These are phyloP conservation scores for Torrubiella hemipterigena DNA, from an alignment of 2,329 filamentous ascomycete species.

Conservation along the genomic window DNA sequence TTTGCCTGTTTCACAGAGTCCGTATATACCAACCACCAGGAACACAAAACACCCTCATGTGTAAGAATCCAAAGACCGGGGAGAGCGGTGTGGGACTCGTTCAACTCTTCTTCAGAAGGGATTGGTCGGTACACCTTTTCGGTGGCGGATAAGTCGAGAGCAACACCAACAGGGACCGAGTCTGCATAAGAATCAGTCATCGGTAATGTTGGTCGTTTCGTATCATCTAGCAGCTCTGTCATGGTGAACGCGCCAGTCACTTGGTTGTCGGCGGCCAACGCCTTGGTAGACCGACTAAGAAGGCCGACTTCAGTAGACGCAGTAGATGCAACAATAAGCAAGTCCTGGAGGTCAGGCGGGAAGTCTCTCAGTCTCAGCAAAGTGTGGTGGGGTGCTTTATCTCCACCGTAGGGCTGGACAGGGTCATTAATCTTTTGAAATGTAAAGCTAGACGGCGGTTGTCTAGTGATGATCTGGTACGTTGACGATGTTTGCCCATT, in stretches of 20 bases:
- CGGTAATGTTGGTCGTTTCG: conserved; percentile 62
- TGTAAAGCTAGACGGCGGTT: conserved; percentile 45
- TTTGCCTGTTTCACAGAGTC: conserved; percentile 68
- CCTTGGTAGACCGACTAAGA: conserved; percentile 58
- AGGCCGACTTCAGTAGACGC: conserved; percentile 69
- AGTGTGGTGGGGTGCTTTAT: conserved; percentile 62
- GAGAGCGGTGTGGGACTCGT: conserved; percentile 67
- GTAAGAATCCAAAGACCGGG: conserved; percentile 80
- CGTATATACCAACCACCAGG: conserved; percentile 88
- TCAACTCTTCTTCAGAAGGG: conserved; percentile 61
- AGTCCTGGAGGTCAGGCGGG: conserved; percentile 66
- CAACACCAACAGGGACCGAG: conserved; percentile 71
- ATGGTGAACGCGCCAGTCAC: conserved; percentile 61
- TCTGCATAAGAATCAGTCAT: conserved; percentile 45
- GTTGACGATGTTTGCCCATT: conserved; percentile 49
- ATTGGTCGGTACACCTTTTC: conserved; percentile 72
- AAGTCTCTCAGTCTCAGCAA: conserved; percentile 69
- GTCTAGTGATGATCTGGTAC: conserved; percentile 70
- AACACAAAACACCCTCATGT: conserved; percentile 71
- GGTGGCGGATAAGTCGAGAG: conserved; percentile 71
- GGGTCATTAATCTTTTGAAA: conserved; percentile 68
- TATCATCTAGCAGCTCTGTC: conserved; percentile 62
- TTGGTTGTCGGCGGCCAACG: conserved; percentile 48
- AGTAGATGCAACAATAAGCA: conserved; percentile 73
- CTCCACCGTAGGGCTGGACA: conserved; percentile 57